A percentile compares a stretch with the other conserved stretches of the same genome.
Conservation (phyloP, 768 basidiomycete species). For the Lactarius hengduanensis region DNA sequence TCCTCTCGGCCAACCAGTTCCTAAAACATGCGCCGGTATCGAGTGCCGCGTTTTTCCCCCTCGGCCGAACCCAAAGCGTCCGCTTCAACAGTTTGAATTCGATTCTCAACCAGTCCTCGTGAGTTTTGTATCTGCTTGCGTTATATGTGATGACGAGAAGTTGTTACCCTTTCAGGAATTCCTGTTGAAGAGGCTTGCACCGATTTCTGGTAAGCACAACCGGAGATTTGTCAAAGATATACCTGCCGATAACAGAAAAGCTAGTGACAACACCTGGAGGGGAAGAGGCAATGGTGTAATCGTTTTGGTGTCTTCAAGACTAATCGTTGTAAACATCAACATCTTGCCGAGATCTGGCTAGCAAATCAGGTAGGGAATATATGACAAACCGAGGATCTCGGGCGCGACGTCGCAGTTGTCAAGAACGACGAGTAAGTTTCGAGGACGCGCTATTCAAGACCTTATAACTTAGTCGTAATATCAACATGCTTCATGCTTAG, state of each 20-base stretch:
- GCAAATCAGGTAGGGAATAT: constrained; percentile 16
- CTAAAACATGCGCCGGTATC: constrained; percentile 76
- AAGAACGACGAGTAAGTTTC: too few relatives aligned
- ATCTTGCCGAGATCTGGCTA: constrained; percentile 35
- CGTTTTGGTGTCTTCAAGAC: constrained; percentile 85
- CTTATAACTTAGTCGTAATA: constrained; percentile 66
- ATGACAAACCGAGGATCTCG: constrained; percentile 45
- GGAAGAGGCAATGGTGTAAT: constrained; percentile 48
- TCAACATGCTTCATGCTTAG: constrained; percentile 77
- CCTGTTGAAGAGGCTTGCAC: constrained; percentile 70
- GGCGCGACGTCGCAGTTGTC: too few relatives aligned
- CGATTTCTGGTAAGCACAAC: constrained; percentile 33
- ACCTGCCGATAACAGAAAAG: constrained; percentile 29
- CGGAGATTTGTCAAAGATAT: constrained; percentile 18
- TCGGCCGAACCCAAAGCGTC: constrained; percentile 61
- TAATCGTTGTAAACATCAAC: constrained; percentile 72
- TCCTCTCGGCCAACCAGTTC: constrained; percentile 68
- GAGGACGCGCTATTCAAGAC: constrained; percentile 52
- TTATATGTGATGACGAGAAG: constrained; percentile 57
- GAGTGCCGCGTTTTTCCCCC: constrained; percentile 52
- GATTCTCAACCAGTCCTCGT: constrained; percentile 29
- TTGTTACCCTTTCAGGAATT: constrained; percentile 70
- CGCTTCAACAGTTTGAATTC: constrained; percentile 56
- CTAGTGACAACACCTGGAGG: constrained; percentile 27
- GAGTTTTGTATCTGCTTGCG: constrained; percentile 13